These are phyloP conservation scores for Fusarium foetens DNA, from an alignment of 2,329 filamentous ascomycete genomes.

Conservation along the genomic window DNA sequence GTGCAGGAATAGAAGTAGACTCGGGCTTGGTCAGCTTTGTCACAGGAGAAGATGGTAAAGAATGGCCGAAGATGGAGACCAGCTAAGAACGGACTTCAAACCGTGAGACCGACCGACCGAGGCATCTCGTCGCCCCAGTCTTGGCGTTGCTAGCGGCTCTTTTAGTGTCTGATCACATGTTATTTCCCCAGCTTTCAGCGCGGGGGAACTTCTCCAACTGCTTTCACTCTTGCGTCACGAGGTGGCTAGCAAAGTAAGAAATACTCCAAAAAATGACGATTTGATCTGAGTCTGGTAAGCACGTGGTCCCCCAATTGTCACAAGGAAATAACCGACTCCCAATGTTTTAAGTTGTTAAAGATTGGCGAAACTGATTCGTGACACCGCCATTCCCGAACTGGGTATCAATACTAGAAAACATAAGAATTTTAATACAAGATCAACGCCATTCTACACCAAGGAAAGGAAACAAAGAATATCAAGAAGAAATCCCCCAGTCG, in stretches of 20 bases:
- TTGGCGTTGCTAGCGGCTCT: conserved; percentile 41
- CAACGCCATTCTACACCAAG: background rate
- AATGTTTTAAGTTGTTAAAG: background rate
- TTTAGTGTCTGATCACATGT: conserved; percentile 46
- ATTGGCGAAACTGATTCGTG: conserved; percentile 13
- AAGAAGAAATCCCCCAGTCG: background rate
- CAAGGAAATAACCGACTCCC: conserved; percentile 25
- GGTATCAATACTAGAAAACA: conserved; percentile 4
- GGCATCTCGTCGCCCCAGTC: conserved; percentile 46
- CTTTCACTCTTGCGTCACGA: conserved; percentile 34
- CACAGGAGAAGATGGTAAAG: conserved; percentile 27
- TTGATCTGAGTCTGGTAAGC: conserved; percentile 6
- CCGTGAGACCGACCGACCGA: conserved; percentile 47
- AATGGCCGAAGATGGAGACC: conserved; percentile 13
- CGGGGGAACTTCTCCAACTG: conserved; percentile 27
- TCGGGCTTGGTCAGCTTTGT: conserved; percentile 26
- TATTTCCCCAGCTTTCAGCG: conserved; percentile 43
- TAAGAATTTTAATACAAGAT: background rate
- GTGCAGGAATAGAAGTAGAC: conserved; percentile 35
- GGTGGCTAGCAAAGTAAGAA: conserved; percentile 13
- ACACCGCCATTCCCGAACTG: conserved; percentile 1
- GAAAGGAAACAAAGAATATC: background rate
- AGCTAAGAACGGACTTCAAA: conserved; percentile 11
- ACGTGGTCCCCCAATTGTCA: conserved; percentile 28
- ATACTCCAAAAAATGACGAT: conserved; percentile 27